Conservation (phyloP, 192 early-diverging fungal species). For the Coemansia furcata region DNA sequence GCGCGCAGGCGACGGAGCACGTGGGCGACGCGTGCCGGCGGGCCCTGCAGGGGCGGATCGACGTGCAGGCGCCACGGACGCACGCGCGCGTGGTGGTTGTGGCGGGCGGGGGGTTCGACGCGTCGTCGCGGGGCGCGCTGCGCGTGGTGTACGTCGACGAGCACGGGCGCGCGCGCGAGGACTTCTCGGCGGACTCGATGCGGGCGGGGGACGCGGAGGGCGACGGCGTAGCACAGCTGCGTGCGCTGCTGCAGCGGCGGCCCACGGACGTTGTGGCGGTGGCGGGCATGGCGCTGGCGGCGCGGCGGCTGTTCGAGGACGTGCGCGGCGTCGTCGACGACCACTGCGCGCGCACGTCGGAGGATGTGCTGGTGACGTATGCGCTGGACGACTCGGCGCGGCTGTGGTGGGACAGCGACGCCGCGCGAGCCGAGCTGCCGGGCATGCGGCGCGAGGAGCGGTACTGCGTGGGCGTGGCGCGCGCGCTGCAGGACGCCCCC, state of each 20-base stretch:
- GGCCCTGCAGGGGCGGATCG: conserved; percentile 58
- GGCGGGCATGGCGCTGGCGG: conserved; percentile 71
- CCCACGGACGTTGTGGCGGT: conserved; percentile 79
- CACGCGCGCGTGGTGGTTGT: conserved; percentile 38
- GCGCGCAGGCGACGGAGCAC: conserved; percentile 66
- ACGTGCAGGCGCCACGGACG: conserved; percentile 19
- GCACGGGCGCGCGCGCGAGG: conserved; percentile 67
- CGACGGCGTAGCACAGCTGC: conserved; percentile 51
- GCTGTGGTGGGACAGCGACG: conserved; percentile 76
- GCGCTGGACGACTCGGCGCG: conserved; percentile 90
- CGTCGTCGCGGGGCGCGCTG: conserved; percentile 49
- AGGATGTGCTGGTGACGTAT: conserved; percentile 63
- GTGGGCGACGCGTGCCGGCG: conserved; percentile 65
- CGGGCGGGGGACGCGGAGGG: conserved; percentile 16
- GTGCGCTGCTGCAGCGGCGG: conserved; percentile 59
- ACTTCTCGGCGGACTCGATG: conserved; percentile 62
- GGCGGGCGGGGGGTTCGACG: conserved; percentile 47
- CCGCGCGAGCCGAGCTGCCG: conserved; percentile 68
- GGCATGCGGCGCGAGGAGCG: conserved; percentile 67
- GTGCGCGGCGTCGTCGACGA: conserved; percentile 59
- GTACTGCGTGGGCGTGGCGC: conserved; percentile 83
- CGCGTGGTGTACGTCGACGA: conserved; percentile 72
- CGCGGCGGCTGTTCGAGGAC: conserved; percentile 71
- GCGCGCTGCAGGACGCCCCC: conserved; percentile 81
- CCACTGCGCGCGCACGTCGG: conserved; percentile 39